phyloP scores from a whole-genome alignment of 164 flowering plant genomes.

The Brasenia schreberi region DNA sequence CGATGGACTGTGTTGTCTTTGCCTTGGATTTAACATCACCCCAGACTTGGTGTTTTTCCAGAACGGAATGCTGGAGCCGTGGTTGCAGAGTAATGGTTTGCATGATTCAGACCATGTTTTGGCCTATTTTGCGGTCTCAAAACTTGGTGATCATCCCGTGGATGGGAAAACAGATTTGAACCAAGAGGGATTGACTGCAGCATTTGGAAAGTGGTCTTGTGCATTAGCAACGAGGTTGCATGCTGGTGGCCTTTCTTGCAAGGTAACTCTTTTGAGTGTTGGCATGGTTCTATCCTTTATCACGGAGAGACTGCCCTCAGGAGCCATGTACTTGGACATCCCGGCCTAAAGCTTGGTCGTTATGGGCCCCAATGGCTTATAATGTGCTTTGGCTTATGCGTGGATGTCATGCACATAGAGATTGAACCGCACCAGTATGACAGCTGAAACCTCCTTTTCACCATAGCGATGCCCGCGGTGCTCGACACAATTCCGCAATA shows the following conservation, averaged over 20 bases:
- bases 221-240: conserved; percentile 66
- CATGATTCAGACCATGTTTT: conserved; percentile 75
- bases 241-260: conserved; percentile 89
- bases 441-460: no score
- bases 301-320: no score
- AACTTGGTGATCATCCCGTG: conserved; percentile 85
- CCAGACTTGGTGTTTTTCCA: conserved; percentile 99
- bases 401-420: no score
- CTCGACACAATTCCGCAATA: no score
- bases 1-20: background rate
- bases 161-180: conserved; percentile 95
- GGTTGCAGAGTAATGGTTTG: conserved; percentile 84
- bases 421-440: no score
- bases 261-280: conserved; percentile 23
- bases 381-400: no score
- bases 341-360: no score
- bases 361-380: no score
- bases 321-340: no score
- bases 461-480: no score
- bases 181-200: conserved; percentile 93
- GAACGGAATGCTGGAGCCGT: conserved; percentile 99
- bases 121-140: conserved; percentile 91
- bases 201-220: conserved; percentile 97
- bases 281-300: no score
- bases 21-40: conserved; percentile 16